phyloP scores from a whole-genome alignment of 2,329 filamentous ascomycete genomes.

The Calonectria hongkongensis region DNA sequence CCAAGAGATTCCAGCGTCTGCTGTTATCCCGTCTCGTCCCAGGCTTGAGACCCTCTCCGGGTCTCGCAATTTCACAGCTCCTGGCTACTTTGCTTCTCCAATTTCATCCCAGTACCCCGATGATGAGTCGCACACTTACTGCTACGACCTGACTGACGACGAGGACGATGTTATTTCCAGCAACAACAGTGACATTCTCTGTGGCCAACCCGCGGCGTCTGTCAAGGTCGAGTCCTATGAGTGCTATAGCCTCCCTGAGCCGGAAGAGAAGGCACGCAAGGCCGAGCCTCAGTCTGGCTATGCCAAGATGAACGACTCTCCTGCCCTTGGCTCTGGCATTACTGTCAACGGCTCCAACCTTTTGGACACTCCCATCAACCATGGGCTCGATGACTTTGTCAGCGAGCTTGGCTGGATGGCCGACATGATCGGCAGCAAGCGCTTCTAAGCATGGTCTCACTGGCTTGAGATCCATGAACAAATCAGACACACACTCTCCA shows the following conservation, averaged over 20 bases:
- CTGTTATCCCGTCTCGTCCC: conserved; percentile 47
- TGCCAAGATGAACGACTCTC: conserved; percentile 47
- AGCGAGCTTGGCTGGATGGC: conserved; percentile 73
- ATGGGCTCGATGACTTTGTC: conserved; percentile 64
- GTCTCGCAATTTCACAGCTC: conserved; percentile 56
- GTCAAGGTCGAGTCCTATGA: conserved; percentile 52
- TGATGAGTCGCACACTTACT: conserved; percentile 63
- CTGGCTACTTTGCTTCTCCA: conserved; percentile 58
- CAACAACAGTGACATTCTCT: conserved; percentile 60
- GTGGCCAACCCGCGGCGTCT: conserved; percentile 50
- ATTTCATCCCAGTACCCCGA: conserved; percentile 62
- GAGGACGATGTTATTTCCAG: conserved; percentile 62
- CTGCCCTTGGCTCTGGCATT: conserved; percentile 51
- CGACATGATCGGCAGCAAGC: conserved; percentile 64
- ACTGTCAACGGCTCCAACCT: conserved; percentile 51
- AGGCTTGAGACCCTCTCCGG: conserved; percentile 50
- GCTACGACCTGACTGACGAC: conserved; percentile 68
- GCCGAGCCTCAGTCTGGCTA: conserved; percentile 47
- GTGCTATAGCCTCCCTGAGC: conserved; percentile 69
- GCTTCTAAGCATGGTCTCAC: conserved; percentile 40
- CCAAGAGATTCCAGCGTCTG: conserved; percentile 46
- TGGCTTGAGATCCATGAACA: conserved; percentile 22
- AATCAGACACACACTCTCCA: conserved; percentile 2
- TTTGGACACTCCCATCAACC: conserved; percentile 60
- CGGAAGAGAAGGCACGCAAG: conserved; percentile 50